Conservation (phyloP, 805 yeast genomes). For the Blastobotrys chiropterorum region DNA sequence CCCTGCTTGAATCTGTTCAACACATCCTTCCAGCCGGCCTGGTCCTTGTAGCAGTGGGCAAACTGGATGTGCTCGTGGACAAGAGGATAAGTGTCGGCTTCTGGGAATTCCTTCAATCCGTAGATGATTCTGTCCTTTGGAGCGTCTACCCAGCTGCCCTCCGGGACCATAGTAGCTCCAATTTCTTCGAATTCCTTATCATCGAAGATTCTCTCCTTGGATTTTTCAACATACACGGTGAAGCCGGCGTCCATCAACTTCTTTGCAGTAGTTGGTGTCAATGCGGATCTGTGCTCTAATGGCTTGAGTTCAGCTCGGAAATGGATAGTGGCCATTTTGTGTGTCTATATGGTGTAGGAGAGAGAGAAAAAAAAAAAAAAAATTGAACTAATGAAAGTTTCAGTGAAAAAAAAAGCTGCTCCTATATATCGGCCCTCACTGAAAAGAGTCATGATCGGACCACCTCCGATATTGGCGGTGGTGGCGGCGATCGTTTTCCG, state of each 20-base stretch:
- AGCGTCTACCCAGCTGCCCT: constrained; percentile 88
- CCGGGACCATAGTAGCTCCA: constrained; percentile 87
- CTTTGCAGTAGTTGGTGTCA: constrained; percentile 88
- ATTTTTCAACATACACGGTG: constrained; percentile 80
- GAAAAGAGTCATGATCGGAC: background rate
- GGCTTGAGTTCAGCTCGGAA: constrained; percentile 97
- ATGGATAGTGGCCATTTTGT: constrained; percentile 52
- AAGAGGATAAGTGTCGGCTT: constrained; percentile 81
- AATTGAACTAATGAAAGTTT: background rate
- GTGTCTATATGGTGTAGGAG: background rate
- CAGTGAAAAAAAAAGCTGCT: background rate
- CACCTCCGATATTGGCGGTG: no score
- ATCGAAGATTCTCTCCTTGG: constrained; percentile 74
- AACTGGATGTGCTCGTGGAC: constrained; percentile 96
- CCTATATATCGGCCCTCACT: background rate
- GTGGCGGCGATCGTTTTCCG: no score
- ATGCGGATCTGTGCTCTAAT: constrained; percentile 92
- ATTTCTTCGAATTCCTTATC: constrained; percentile 64
- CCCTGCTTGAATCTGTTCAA: constrained; percentile 86
- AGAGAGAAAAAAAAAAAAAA: no score
- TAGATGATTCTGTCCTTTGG: constrained; percentile 84
- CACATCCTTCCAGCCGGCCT: constrained; percentile 95
- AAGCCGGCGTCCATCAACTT: constrained; percentile 81
- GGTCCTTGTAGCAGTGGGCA: constrained; percentile 98
- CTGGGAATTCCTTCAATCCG: constrained; percentile 95